Conservation (phyloP, 345 rosid genomes). For the Clarkia xantiana region DNA sequence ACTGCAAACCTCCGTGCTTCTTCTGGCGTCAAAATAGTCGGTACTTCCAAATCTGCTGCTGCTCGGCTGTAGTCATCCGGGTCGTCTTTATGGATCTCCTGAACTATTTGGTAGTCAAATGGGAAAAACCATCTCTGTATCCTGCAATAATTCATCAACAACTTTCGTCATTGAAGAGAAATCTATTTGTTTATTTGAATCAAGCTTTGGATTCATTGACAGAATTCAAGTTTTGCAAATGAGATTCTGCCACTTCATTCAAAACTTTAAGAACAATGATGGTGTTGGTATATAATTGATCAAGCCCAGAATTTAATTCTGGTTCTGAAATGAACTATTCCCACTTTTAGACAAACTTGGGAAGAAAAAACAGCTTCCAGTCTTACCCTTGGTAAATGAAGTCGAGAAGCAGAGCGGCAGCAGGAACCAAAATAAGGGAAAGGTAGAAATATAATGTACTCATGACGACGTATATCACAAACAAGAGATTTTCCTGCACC, state of each 20-base stretch:
- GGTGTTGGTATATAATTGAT: too few species aligned
- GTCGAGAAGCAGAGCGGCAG: slow-evolving; percentile 79
- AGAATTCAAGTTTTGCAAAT: too few species aligned
- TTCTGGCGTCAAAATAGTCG: slow-evolving; percentile 50
- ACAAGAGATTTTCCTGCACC: slow-evolving; percentile 69
- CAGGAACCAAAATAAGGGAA: slow-evolving; percentile 61
- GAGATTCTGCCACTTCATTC: too few species aligned
- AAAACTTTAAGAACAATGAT: too few species aligned
- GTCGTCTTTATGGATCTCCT: slow-evolving; percentile 75
- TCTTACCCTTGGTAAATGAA: slow-evolving; percentile 80
- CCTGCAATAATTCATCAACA: slow-evolving; percentile 21
- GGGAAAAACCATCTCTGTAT: slow-evolving; percentile 92
- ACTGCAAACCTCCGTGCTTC: slow-evolving; percentile 77
- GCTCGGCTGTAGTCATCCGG: slow-evolving; percentile 31
- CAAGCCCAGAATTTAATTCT: too few species aligned
- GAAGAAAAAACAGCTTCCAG: too few species aligned
- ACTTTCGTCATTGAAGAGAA: too few species aligned
- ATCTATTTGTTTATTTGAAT: too few species aligned
- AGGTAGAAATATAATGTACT: slow-evolving; percentile 84
- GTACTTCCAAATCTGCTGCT: slow-evolving; percentile 29
- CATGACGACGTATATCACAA: slow-evolving; percentile 77
- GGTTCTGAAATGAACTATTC: too few species aligned
- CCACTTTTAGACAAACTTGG: too few species aligned
- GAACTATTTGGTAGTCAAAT: slow-evolving; percentile 83
- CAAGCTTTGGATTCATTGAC: too few species aligned